A percentile compares a stretch with the other conserved stretches of the same genome.
These are phyloP conservation scores for Pyrenophora teres DNA, from an alignment of 2,329 filamentous ascomycete genomes.

Conservation along the genomic window DNA sequence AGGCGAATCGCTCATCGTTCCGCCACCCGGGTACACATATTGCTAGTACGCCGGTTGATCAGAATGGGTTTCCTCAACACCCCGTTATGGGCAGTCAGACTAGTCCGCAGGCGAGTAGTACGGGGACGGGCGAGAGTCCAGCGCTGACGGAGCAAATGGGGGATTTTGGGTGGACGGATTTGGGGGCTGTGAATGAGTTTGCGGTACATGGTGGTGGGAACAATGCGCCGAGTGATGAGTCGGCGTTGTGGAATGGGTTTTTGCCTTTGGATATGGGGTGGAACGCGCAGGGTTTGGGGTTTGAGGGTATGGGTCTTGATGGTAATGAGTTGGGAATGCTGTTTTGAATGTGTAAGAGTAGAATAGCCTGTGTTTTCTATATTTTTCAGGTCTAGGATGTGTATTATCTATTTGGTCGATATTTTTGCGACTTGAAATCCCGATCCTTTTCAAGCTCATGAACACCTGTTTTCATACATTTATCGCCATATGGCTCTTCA, in stretches of 20 bases:
- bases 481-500: too few species aligned
- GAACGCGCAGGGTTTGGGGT: slow-evolving; percentile 37
- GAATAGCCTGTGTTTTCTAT: not conserved
- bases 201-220: slow-evolving; percentile 50
- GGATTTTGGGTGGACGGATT: slow-evolving; percentile 57
- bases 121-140: slow-evolving; percentile 47
- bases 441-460: too few species aligned
- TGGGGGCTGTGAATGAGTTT: slow-evolving; percentile 55
- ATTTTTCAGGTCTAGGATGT: not conserved
- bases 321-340: slow-evolving; percentile 36
- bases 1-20: slow-evolving; percentile 29
- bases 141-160: slow-evolving; percentile 54
- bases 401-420: too few species aligned
- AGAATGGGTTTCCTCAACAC: slow-evolving; percentile 29
- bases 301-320: slow-evolving; percentile 39
- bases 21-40: slow-evolving; percentile 41
- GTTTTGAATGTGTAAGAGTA: slow-evolving; percentile 21
- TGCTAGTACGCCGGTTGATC: slow-evolving; percentile 34
- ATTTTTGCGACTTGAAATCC: too few species aligned
- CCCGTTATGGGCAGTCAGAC: slow-evolving; percentile 14
- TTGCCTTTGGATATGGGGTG: slow-evolving; percentile 47
- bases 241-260: slow-evolving; percentile 43
- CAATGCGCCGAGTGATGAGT: slow-evolving; percentile 33
- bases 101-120: slow-evolving; percentile 47
- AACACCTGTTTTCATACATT: too few species aligned